These are phyloP conservation scores for Penicillium paradoxum DNA, from an alignment of 495 filamentous ascomycete species.

Conservation along the genomic window DNA sequence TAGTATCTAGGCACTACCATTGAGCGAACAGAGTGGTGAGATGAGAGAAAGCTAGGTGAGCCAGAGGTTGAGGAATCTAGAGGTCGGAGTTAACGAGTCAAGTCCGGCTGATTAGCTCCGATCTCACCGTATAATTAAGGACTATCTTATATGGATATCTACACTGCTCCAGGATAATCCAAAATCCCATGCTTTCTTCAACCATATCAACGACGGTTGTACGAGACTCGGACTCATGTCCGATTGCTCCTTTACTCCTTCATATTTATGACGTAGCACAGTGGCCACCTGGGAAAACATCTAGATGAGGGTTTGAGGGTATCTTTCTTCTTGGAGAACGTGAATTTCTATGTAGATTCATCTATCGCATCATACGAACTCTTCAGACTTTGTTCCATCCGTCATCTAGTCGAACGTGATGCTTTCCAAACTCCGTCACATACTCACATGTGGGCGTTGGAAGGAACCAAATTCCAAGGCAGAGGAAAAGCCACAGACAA, in stretches of 20 bases:
- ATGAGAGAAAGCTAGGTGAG: background rate
- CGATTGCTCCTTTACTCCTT: background rate
- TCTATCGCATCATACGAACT: background rate
- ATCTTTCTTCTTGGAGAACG: background rate
- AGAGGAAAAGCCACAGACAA: background rate
- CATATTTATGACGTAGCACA: slow-evolving; percentile 1
- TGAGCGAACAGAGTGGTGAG: background rate
- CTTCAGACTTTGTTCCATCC: background rate
- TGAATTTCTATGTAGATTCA: background rate
- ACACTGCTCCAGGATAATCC: background rate
- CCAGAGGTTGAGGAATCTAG: too few species aligned
- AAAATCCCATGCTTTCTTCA: too few species aligned
- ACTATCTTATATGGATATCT: background rate
- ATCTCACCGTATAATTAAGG: too few species aligned
- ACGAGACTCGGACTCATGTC: background rate
- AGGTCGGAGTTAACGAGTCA: background rate
- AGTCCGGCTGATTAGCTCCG: background rate
- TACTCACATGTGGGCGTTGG: background rate
- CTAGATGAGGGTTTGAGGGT: background rate
- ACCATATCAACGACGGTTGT: background rate
- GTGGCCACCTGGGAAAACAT: slow-evolving; percentile 2
- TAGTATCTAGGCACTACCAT: background rate
- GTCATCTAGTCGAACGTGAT: background rate
- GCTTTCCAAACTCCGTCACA: background rate
- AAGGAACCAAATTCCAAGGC: background rate